Percentiles rank a stretch among this genome's conserved stretches.
Evolutionary conservation across 768 basidiomycete species (phyloP).

Genomic region (Gelatoporia subvermispora): DNA sequence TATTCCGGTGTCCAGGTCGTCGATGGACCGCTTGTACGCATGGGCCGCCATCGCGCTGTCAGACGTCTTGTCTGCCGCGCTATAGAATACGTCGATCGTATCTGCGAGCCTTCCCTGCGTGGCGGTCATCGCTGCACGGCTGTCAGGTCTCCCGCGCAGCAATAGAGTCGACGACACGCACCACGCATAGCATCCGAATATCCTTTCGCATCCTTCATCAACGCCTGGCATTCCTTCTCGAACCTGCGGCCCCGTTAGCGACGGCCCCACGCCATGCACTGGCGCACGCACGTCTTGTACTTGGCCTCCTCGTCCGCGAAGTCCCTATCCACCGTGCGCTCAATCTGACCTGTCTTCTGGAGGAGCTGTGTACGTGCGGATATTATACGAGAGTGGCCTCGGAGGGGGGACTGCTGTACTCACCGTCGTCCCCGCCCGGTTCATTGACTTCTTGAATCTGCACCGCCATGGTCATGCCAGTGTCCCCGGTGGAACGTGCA

Average conservation of each 20-base stretch:
- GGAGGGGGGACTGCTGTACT: slow-evolving; percentile 21
- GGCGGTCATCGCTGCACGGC: slow-evolving; percentile 75
- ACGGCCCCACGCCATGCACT: neutral
- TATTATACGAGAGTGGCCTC: slow-evolving; percentile 4
- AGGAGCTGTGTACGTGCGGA: slow-evolving; percentile 52
- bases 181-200: slow-evolving; percentile 95
- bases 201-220: slow-evolving; percentile 94
- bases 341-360: slow-evolving; percentile 98
- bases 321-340: slow-evolving; percentile 90
- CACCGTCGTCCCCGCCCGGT: slow-evolving; percentile 87
- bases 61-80: slow-evolving; percentile 74
- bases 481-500: neutral
- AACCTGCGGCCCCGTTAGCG: slow-evolving; percentile 51
- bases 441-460: slow-evolving; percentile 92
- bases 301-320: slow-evolving; percentile 91
- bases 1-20: slow-evolving; percentile 85
- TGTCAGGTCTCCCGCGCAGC: neutral
- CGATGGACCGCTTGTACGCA: slow-evolving; percentile 92
- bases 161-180: slow-evolving; percentile 30
- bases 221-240: slow-evolving; percentile 90
- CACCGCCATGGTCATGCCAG: neutral
- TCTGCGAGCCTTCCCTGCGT: slow-evolving; percentile 93
- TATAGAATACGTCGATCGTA: slow-evolving; percentile 90
- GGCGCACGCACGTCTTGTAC: slow-evolving; percentile 71
- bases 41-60: slow-evolving; percentile 97